Percentiles rank a stretch among this genome's conserved stretches.
Conservation (phyloP, 306 rosid genomes). For the Rosa persica region DNA sequence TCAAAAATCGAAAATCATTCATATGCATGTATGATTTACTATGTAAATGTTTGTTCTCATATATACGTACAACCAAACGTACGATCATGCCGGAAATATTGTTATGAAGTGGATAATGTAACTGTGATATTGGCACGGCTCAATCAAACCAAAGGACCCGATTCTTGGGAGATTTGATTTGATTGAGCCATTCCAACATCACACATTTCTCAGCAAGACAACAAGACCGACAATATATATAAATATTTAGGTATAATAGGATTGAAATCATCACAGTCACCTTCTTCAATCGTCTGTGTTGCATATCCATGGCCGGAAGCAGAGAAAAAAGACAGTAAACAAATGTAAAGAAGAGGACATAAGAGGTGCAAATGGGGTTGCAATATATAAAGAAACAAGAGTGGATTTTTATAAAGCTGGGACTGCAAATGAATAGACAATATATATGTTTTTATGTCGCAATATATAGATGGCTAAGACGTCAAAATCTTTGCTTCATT, state of each 20-base stretch:
- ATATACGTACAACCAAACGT: not conserved
- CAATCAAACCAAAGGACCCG: slow-evolving; percentile 76
- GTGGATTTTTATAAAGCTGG: slow-evolving; percentile 24
- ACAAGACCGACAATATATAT: not conserved
- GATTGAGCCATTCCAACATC: slow-evolving; percentile 87
- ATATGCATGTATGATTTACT: not conserved
- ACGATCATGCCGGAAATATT: not conserved
- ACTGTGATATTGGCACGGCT: slow-evolving; percentile 87
- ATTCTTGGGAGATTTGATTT: slow-evolving; percentile 59
- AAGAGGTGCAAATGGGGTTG: slow-evolving; percentile 12
- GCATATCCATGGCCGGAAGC: slow-evolving; percentile 8
- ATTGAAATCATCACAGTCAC: slow-evolving; percentile 8
- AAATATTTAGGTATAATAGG: not conserved
- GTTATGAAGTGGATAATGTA: slow-evolving; percentile 1
- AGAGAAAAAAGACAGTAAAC: not conserved
- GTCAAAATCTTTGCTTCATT: slow-evolving; percentile 40
- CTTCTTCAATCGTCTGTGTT: slow-evolving; percentile 2
- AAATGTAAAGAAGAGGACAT: not conserved
- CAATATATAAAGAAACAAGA: slow-evolving; percentile 14
- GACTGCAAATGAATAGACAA: slow-evolving; percentile 11
- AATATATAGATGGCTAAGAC: slow-evolving; percentile 14
- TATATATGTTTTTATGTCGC: slow-evolving; percentile 21
- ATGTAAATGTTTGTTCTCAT: not conserved
- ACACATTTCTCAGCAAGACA: slow-evolving; percentile 1
- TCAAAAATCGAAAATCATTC: not conserved